These are phyloP conservation scores for Gossypium gossypioides DNA, from an alignment of 441 rosid genomes.

Conservation along the genomic window DNA sequence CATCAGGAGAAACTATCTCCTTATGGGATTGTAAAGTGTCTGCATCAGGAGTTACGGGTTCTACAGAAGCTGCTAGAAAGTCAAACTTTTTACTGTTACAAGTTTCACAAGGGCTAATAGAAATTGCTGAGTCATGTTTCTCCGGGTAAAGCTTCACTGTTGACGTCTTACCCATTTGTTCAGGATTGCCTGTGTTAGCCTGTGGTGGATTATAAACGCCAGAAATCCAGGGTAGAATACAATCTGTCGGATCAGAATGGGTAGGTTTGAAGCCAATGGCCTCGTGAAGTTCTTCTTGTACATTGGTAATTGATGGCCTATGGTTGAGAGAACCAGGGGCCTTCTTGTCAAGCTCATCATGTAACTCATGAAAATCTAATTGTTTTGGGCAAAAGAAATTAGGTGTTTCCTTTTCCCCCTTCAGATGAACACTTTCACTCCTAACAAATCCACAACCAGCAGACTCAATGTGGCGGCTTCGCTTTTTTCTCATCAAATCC, in stretches of 20 bases:
- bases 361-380: slow-evolving; percentile 22
- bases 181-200: slow-evolving; percentile 9
- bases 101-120: slow-evolving; percentile 22
- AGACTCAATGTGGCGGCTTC: slow-evolving; percentile 37
- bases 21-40: slow-evolving; percentile 15
- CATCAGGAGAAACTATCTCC: slow-evolving; percentile 21
- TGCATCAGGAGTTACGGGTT: slow-evolving; percentile 24
- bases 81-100: slow-evolving; percentile 22
- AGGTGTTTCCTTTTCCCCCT: slow-evolving; percentile 20
- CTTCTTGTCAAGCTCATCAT: slow-evolving; percentile 17
- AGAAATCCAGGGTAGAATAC: slow-evolving; percentile 6
- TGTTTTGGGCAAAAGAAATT: slow-evolving; percentile 18
- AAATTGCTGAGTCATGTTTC: slow-evolving; percentile 30
- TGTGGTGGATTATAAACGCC: slow-evolving; percentile 10
- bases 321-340: slow-evolving; percentile 8
- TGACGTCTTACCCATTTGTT: slow-evolving; percentile 16
- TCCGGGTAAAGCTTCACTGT: slow-evolving; percentile 10
- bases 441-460: slow-evolving; percentile 30
- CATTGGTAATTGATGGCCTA: slow-evolving; percentile 5
- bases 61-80: slow-evolving; percentile 14
- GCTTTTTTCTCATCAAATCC: slow-evolving; percentile 84
- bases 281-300: slow-evolving; percentile 3
- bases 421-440: slow-evolving; percentile 27
- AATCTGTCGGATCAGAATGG: not conserved
- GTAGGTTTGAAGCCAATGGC: slow-evolving; percentile 8